Evolutionary conservation across 1,284 basidiomycete species (phyloP), one percentile per base, ranked within the genome.

Genomic region (Cerrena zonata): DNA sequence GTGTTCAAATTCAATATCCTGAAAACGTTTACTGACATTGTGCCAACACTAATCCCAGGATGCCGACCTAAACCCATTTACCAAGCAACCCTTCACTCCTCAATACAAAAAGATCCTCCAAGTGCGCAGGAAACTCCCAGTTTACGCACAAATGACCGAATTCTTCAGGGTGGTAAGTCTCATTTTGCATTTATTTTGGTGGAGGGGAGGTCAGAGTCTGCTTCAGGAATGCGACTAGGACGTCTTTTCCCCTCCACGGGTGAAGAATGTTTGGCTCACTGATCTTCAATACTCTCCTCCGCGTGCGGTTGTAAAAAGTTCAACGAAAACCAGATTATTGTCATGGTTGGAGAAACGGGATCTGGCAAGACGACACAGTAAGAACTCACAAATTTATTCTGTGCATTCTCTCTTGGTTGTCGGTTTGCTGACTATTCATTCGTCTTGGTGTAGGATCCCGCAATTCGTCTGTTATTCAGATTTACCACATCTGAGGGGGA

Each of bases 361-460:
- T 94, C 92, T 23, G 96, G 95, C 50, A 99, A 99, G 75, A 98
- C 96, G 1, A 98, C 95, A 37, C 95, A 98, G 89, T 92, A 65
- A 61, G 82, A 69, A 34, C 5, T 12, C n/a, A n/a, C n/a, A n/a
- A n/a, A n/a, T n/a, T n/a, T n/a, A n/a, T n/a, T n/a, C n/a, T n/a
- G n/a, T n/a, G n/a, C n/a, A n/a, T n/a, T n/a, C n/a, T n/a, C n/a
- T n/a, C n/a, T n/a, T n/a, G n/a, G n/a, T n/a, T 18, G 39, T 10
- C 21, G 18, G 7, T 18, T 21, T 21, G 26, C 49, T 25, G n/a
- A 24, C 47, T 12, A 37, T 43, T 48, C 30, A 7, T 15, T 34
- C 30, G 7, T n/a, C 23, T 49, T 23, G 37, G 43, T 48, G 1
- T 51, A 70, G 68, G 51, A 96, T 99, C 64, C 95, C 95, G 1